phyloP scores from a whole-genome alignment of 2,329 filamentous ascomycete species.

The Aspergillus pseudotamarii region DNA sequence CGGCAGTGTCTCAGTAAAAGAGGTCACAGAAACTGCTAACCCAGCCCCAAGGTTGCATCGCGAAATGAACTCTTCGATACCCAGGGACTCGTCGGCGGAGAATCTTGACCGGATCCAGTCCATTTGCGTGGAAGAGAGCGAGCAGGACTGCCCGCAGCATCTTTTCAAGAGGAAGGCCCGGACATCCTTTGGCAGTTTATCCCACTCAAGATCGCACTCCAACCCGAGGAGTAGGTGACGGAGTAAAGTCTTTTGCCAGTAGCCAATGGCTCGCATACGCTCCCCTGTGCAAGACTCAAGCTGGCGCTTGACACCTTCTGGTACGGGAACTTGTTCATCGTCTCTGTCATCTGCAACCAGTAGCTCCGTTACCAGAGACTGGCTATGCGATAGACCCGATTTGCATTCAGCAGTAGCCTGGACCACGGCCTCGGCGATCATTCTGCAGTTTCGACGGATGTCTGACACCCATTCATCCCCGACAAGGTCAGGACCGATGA shows the following conservation, averaged over 20 bases:
- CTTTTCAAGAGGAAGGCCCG: conserved; percentile 49
- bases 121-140: conserved; percentile 36
- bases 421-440: conserved; percentile 42
- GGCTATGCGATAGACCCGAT: conserved; percentile 40
- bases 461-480: conserved; percentile 32
- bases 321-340: conserved; percentile 36
- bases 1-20: conserved; percentile 33
- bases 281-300: conserved; percentile 31
- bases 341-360: conserved; percentile 37
- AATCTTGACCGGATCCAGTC: conserved; percentile 36
- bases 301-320: conserved; percentile 23
- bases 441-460: conserved; percentile 33
- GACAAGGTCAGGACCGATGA: conserved; percentile 32
- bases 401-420: conserved; percentile 41
- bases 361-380: conserved; percentile 37
- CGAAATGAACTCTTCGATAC: conserved; percentile 48
- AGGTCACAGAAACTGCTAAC: conserved; percentile 34
- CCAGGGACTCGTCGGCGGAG: conserved; percentile 47
- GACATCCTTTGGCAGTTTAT: conserved; percentile 50
- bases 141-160: conserved; percentile 47
- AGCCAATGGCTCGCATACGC: conserved; percentile 27
- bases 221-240: conserved; percentile 53
- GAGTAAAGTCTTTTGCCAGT: conserved; percentile 45
- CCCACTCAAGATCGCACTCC: conserved; percentile 56
- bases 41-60: conserved; percentile 53